Conservation (phyloP, 2,329 filamentous ascomycete species). For the Fusarium proliferatum region DNA sequence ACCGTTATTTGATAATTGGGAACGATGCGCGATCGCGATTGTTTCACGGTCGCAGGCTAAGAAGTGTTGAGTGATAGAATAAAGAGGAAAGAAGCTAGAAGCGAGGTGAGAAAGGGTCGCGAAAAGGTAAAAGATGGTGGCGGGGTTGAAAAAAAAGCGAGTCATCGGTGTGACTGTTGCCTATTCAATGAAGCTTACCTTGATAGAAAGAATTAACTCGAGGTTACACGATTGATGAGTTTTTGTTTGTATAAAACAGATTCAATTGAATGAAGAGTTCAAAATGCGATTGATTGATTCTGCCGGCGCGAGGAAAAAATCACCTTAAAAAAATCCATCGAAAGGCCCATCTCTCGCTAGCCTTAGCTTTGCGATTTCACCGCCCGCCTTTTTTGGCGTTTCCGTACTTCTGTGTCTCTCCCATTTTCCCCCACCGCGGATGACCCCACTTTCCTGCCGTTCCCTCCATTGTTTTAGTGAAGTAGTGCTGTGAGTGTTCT, state of each 20-base stretch:
- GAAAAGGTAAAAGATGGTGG: slow-evolving; percentile 43
- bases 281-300: slow-evolving; percentile 41
- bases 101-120: slow-evolving; percentile 38
- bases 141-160: slow-evolving; percentile 43
- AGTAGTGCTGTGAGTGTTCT: background rate
- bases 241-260: background rate
- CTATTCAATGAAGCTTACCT: slow-evolving; percentile 25
- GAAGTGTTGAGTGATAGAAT: background rate
- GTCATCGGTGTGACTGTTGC: slow-evolving; percentile 38
- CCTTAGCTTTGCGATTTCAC: slow-evolving; percentile 46
- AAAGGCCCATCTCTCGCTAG: slow-evolving; percentile 20
- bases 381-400: slow-evolving; percentile 43
- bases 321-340: slow-evolving; percentile 33
- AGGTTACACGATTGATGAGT: background rate
- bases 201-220: background rate
- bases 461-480: background rate
- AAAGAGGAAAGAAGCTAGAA: slow-evolving; percentile 18
- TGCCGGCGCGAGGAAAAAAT: slow-evolving; percentile 42
- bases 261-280: slow-evolving; percentile 18
- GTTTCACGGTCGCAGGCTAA: slow-evolving; percentile 10
- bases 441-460: slow-evolving; percentile 35
- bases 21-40: slow-evolving; percentile 20
- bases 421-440: slow-evolving; percentile 25
- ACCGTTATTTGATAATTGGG: slow-evolving; percentile 3
- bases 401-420: background rate